These are phyloP conservation scores for Thuja plicata DNA, from an alignment of 83 land plant species.

Conservation along the genomic window DNA sequence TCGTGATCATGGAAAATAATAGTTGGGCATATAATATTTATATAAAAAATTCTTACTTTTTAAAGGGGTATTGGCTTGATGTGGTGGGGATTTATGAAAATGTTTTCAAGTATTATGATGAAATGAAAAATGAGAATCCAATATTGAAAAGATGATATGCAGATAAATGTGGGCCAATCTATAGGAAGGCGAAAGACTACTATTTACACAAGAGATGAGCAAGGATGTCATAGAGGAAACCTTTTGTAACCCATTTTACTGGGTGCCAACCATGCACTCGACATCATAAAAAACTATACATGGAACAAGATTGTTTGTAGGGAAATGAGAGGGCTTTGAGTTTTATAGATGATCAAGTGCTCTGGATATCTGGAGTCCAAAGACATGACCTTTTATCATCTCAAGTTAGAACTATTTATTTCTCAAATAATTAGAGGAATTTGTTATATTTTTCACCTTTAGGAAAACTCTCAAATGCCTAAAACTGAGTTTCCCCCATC, in stretches of 20 bases:
- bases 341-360: slow-evolving; percentile 32
- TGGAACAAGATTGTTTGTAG: slow-evolving; percentile 16
- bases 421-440: no score
- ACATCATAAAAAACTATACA: slow-evolving; percentile 13
- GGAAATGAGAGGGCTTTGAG: slow-evolving; percentile 21
- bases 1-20: slow-evolving; percentile 21
- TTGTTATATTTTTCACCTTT: no score
- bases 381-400: not conserved
- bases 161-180: not conserved
- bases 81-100: slow-evolving; percentile 14
- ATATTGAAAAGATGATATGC: not conserved
- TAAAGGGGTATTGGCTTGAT: slow-evolving; percentile 34
- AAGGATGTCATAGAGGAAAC: not conserved
- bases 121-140: no score
- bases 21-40: slow-evolving; percentile 28
- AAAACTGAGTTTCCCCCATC: no score
- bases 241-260: no score
- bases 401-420: no score
- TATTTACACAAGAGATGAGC: not conserved
- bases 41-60: slow-evolving; percentile 20
- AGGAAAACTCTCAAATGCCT: no score
- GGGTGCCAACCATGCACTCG: slow-evolving; percentile 31
- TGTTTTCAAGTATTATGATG: not conserved
- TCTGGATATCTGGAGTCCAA: slow-evolving; percentile 19
- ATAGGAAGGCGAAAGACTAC: not conserved